phyloP scores from a whole-genome alignment of 176 grass and related monocot species.

The Bothriochloa decipiens region DNA sequence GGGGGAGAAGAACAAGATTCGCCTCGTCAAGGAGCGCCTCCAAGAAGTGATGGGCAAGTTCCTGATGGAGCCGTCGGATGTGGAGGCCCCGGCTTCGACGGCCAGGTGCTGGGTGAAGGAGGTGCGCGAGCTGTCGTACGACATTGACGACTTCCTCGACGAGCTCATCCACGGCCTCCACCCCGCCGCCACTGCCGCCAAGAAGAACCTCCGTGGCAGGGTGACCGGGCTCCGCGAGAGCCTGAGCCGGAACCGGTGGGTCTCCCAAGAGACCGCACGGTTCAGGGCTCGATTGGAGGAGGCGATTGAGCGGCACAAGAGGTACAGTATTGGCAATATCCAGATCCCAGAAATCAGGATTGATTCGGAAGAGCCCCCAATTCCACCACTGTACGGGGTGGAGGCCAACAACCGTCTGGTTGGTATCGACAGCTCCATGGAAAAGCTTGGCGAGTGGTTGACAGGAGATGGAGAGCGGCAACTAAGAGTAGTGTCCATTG shows the following conservation, averaged over 20 bases:
- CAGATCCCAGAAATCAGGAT: background rate
- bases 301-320: background rate
- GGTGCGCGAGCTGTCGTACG: conserved; percentile 29
- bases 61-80: background rate
- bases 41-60: background rate
- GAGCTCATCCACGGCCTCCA: background rate
- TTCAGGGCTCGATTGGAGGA: background rate
- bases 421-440: conserved; percentile 1
- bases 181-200: background rate
- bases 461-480: background rate
- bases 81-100: background rate
- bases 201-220: background rate
- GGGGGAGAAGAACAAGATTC: background rate
- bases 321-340: background rate
- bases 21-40: background rate
- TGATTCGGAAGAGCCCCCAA: background rate
- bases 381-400: background rate
- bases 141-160: conserved; percentile 34
- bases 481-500: background rate
- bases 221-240: background rate
- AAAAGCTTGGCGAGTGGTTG: background rate
- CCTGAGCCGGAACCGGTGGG: background rate
- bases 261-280: background rate
- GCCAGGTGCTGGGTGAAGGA: conserved; percentile 23
- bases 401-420: background rate